Base-by-base conservation (phyloP, 176 grass and related monocot genomes). In the Cenchrus fungigraminus region DNA sequence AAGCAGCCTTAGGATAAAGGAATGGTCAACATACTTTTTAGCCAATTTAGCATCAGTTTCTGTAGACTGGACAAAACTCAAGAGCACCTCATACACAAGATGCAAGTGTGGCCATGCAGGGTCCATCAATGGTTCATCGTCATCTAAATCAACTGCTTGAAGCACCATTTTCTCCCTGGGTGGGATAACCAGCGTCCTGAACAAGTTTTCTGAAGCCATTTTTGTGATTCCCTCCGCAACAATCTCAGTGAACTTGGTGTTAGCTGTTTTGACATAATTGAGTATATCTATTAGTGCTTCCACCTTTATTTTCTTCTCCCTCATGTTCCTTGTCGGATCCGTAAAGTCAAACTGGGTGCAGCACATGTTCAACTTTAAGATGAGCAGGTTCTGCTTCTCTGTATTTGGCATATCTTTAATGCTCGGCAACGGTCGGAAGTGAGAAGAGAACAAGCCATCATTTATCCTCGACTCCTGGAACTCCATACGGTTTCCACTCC, bases 81-180 rank as follows among this genome's bases (percentile, higher is more conserved):
- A 75, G n/a, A 92, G 76, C 56, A 92, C 34, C 46, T 92, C 84
- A 75, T 92, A 92, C 2, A 89, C 81, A 55, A 78, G 4, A 59
- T 82, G 77, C 81, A 92, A 76, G 57, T 89, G 91, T 16, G 84
- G 73, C 91, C 91, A 92, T 0, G 91, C 87, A 44, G 91, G 91
- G 14, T 89, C 91, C 17, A 61, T 80, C 11, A 60, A 43, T 12
- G 87, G 80, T 53, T 92, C 91, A 34, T 84, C 77, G 20, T 89
- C 91, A 43, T 92, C 91, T 25, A 69, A 31, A 83, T 89, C 91
- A 79, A 83, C 66, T 6, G 61, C 51, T 25, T 73, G 65, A 63
- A 83, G 57, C 61, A 65, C 75, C 9, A 56, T 80, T 74, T 79
- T 83, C 70, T 85, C 81, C 25, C 46, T 79, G 17, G 76, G 65